Conservation (phyloP, 164 flowering plant genomes). For the Umbilicus rupestris region DNA sequence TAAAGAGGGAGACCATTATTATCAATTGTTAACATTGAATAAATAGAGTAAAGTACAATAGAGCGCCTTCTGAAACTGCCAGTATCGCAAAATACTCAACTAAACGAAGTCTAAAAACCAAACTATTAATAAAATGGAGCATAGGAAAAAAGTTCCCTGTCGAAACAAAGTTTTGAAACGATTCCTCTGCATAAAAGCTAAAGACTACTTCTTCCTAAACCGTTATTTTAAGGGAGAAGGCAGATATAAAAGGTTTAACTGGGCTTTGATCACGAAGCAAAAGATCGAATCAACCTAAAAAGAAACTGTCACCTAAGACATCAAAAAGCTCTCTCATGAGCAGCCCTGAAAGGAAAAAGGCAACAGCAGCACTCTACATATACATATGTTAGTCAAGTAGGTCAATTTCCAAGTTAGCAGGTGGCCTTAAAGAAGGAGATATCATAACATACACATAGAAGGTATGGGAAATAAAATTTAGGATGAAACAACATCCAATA, state of each 20-base stretch:
- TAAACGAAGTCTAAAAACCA: background rate
- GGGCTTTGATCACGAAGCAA: background rate
- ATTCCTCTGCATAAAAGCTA: too few relatives aligned
- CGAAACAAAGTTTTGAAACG: too few relatives aligned
- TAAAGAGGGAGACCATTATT: background rate
- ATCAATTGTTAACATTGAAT: background rate
- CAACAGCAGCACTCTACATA: too few relatives aligned
- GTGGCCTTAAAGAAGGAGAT: background rate
- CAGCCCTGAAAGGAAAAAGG: too few relatives aligned
- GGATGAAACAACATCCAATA: background rate
- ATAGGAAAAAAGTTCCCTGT: too few relatives aligned
- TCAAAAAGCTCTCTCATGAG: too few relatives aligned
- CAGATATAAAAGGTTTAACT: background rate
- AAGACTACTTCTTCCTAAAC: background rate
- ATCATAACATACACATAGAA: background rate
- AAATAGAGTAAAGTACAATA: background rate
- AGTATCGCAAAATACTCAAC: background rate
- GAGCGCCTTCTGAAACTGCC: background rate
- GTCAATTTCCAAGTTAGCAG: background rate
- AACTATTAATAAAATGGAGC: too few relatives aligned
- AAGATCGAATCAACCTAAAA: too few relatives aligned
- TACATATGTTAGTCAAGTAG: too few relatives aligned
- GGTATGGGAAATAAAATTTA: background rate
- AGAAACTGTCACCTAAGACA: too few relatives aligned
- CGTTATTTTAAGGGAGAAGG: background rate